These are phyloP conservation scores for Chalciporus piperatus DNA, from an alignment of 768 basidiomycete species.

Conservation along the genomic window DNA sequence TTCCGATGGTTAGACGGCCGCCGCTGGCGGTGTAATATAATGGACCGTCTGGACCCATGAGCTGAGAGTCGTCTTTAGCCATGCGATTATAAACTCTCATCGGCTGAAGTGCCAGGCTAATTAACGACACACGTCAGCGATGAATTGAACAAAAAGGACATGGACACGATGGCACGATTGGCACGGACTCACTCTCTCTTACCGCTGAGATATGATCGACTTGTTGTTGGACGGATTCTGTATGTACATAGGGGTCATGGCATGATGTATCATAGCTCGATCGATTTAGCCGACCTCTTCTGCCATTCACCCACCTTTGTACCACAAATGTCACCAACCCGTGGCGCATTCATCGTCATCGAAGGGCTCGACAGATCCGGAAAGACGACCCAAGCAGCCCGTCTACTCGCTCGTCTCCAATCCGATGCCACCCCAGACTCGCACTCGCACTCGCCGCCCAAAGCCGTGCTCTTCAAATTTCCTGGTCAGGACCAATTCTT, in stretches of 20 bases:
- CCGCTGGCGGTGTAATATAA: too few species aligned
- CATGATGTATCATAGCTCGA: too few species aligned
- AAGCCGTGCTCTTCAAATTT: conserved; percentile 73
- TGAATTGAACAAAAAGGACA: too few species aligned
- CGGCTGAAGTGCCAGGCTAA: neutral
- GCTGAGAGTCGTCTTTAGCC: neutral
- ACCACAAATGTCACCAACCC: conserved; percentile 13
- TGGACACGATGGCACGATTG: too few species aligned
- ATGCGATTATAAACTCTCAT: neutral
- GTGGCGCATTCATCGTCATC: conserved; percentile 86
- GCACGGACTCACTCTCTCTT: too few species aligned
- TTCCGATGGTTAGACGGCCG: too few species aligned
- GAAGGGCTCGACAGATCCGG: conserved; percentile 97
- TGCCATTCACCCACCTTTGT: too few species aligned
- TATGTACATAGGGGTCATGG: too few species aligned
- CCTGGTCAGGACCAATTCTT: conserved; percentile 62
- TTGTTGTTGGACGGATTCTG: too few species aligned
- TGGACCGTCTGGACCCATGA: neutral
- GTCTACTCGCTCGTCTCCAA: conserved; percentile 56
- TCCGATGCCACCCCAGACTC: neutral
- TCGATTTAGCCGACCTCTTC: neutral
- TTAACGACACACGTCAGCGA: too few species aligned
- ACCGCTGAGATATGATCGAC: too few species aligned
- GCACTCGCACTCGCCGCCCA: too few species aligned
- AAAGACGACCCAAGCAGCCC: conserved; percentile 82